Evolutionary conservation across 805 yeast genomes (phyloP), one percentile per base, ranked within the genome.

Genomic region (Suhomyces kilbournensis): DNA sequence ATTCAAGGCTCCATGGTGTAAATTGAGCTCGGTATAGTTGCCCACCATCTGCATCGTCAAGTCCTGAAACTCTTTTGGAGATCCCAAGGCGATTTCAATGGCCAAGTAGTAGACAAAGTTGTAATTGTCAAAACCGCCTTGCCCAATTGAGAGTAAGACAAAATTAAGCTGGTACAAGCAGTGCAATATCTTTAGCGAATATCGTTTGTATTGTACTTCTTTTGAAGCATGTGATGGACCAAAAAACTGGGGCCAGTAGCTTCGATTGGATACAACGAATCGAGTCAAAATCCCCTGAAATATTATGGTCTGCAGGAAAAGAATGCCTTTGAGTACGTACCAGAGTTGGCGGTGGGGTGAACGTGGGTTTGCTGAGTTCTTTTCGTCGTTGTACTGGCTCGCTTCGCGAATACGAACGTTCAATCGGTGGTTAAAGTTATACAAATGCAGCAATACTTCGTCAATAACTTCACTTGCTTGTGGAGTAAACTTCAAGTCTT

Each of bases 101-200:
- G 81, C 60, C 4, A 83, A 67, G 43, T 77, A 70, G 56, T 81
- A 81, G 14, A 83, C 81, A 63, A 82, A 85, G 58, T 83, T 83
- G 64, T 82, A 86, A 10, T 81, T 75, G 52, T 82, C 83, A 60
- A 84, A 84, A 3, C 88, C 88, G 4, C 87, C 88, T 22, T 80
- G 78, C 0, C 89, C 89, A 7, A 84, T 76, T 20, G 78, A 69
- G 26, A 78, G 74, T 23, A 83, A 60, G 7, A 84, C 68, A 55
- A 77, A 82, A 55, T 80, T 74, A 48, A 76, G 45, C 54, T 77
- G 65, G 60, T 72, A 81, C 10, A 83, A 65, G 6, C 69, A 61
- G 44, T 71, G 71, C 32, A 81, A 60, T 0, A 79, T 64, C 26
- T 60, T 59, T 43, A 61, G 54, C 28, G 72, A 56, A 8, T 70